Base-by-base conservation (phyloP, 495 filamentous ascomycete genomes). In the Glarea lozoyensis region DNA sequence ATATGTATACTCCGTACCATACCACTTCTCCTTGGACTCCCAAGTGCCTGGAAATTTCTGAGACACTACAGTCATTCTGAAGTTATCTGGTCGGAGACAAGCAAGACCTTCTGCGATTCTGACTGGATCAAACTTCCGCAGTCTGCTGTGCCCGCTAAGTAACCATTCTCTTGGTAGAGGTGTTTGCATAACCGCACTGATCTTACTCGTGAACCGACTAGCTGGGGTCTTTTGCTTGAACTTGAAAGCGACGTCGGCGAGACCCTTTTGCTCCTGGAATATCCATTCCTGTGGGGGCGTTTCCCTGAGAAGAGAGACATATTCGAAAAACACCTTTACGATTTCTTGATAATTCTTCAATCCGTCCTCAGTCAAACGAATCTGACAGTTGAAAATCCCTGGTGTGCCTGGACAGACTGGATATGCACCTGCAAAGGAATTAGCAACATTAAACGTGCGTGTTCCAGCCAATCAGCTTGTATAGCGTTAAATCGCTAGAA, bases 1-100 rank as follows among this genome's bases (percentile, higher is more conserved):
- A 21, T 76, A 69, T 48, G 76, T 83, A 63, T 96, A 94, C 54
- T 96, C 89, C 4, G 92, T 99, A 15, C 90, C 90, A 50, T 99
- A 99, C 93, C 93, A 99, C 62, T 86, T 85, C 65, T 99, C 92
- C 56, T 84, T 88, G 49, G 82, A 62, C 40, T 94, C 78, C 80
- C 86, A 89, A n/a, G 78, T 73, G 1, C 85, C 87, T 0, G 88
- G 88, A 46, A 79, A 83, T 11, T 87, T 75, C 58, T 86, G 84
- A 22, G 85, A 85, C 22, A 93, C 79, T 45, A 97, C 69, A 5
- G 76, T 76, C 43, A 94, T 69, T 21, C 84, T 74, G 65, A 96
- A 92, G 58, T 96, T 97, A 57, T 97, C 88, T 3, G 88, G 82
- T 19, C 84, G 72, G 18, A 99, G 63, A 56, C 82, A 84, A 1